These are phyloP conservation scores for Dryas alaskensis DNA, from an alignment of 306 rosid species.

Conservation along the genomic window DNA sequence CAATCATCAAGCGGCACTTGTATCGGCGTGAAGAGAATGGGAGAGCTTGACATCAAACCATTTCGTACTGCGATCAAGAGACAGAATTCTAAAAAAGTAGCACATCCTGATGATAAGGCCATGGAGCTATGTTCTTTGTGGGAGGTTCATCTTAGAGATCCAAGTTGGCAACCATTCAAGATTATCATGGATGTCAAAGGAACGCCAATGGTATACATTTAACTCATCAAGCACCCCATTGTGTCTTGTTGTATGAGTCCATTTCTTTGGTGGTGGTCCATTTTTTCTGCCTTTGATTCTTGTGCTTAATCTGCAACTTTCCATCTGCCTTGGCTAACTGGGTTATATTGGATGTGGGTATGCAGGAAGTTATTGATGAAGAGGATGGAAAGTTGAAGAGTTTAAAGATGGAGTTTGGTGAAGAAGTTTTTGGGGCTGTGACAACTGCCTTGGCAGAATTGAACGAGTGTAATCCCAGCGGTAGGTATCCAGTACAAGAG, in stretches of 20 bases:
- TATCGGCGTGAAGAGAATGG: conserved; percentile 47
- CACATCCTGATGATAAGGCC: neutral
- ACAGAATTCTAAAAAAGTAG: conserved; percentile 17
- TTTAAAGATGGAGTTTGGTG: conserved; percentile 20
- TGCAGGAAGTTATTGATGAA: conserved; percentile 19
- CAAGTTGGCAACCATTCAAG: conserved; percentile 26
- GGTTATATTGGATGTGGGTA: neutral
- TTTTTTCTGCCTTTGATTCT: neutral
- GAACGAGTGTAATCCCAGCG: conserved; percentile 4
- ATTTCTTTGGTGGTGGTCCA: neutral
- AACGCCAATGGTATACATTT: conserved; percentile 9
- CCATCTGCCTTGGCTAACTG: neutral
- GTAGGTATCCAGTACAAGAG: neutral
- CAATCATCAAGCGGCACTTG: conserved; percentile 22
- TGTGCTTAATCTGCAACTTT: neutral
- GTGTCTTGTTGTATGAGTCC: too few species aligned
- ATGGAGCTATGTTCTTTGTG: conserved; percentile 10
- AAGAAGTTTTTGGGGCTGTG: conserved; percentile 5
- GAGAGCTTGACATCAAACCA: conserved; percentile 54
- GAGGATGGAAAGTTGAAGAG: conserved; percentile 16
- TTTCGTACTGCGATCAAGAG: conserved; percentile 35
- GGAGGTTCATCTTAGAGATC: conserved; percentile 20
- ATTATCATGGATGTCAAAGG: neutral
- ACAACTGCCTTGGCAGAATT: conserved; percentile 18
- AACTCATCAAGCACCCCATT: neutral